These are phyloP conservation scores for Strigomonas culicis DNA, from an alignment of 208 protist species.

Conservation along the genomic window DNA sequence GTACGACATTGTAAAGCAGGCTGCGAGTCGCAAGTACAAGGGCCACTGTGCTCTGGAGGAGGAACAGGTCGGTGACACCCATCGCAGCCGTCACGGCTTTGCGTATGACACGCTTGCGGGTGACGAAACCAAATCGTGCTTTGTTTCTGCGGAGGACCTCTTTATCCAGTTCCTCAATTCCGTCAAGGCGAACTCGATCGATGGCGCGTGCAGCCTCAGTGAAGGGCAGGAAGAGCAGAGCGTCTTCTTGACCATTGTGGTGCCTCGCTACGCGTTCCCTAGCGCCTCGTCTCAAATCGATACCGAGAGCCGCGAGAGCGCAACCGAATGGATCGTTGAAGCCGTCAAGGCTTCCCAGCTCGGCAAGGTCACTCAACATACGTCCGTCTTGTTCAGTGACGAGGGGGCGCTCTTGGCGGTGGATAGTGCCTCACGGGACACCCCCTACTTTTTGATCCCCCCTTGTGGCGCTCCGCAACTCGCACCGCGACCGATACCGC, in stretches of 20 bases:
- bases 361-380: conserved; percentile 33
- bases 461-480: conserved; percentile 15
- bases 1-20: conserved; percentile 36
- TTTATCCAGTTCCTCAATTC: conserved; percentile 83
- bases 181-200: conserved; percentile 74
- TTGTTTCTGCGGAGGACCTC: conserved; percentile 64
- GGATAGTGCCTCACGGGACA: conserved; percentile 31
- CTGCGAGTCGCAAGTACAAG: conserved; percentile 40
- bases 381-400: conserved; percentile 67
- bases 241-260: conserved; percentile 73
- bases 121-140: conserved; percentile 24
- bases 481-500: not conserved
- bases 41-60: conserved; percentile 50
- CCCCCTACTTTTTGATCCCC: conserved; percentile 29
- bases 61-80: conserved; percentile 8
- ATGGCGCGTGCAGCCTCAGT: conserved; percentile 67
- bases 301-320: conserved; percentile 7
- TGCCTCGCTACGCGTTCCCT: conserved; percentile 72
- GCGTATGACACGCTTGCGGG: conserved; percentile 23
- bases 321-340: conserved; percentile 59
- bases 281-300: conserved; percentile 11
- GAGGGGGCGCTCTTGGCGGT: conserved; percentile 60
- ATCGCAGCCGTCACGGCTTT: conserved; percentile 36
- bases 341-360: conserved; percentile 67
- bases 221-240: conserved; percentile 13